Conservation (phyloP, 495 filamentous ascomycete species). For the Hypoxylon perforatum region DNA sequence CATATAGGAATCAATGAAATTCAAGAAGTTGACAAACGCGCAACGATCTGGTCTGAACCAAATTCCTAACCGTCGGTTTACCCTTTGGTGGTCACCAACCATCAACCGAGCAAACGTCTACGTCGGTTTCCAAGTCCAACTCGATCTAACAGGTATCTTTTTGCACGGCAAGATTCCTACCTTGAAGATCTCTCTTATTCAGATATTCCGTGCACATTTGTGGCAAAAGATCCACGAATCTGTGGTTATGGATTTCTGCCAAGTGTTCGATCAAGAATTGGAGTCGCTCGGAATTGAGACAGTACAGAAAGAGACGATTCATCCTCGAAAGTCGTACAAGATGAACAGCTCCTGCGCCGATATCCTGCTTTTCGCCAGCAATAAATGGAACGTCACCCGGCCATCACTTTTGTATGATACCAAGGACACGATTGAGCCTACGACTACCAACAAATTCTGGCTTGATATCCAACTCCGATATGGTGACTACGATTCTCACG, state of each 20-base stretch:
- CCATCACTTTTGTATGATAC: slow-evolving; percentile 95
- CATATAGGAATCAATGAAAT: slow-evolving; percentile 96
- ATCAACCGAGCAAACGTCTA: slow-evolving; percentile 84
- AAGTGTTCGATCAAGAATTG: slow-evolving; percentile 98
- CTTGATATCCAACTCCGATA: slow-evolving; percentile 98
- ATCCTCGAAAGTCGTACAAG: slow-evolving; percentile 99
- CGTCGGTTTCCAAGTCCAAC: slow-evolving; percentile 98
- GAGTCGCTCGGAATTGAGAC: slow-evolving; percentile 97
- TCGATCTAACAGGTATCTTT: slow-evolving; percentile 99
- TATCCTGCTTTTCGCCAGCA: slow-evolving; percentile 95
- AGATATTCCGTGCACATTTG: slow-evolving; percentile 99
- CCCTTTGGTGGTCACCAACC: slow-evolving; percentile 96
- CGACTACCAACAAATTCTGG: slow-evolving; percentile 99
- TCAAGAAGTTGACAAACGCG: slow-evolving; percentile 99
- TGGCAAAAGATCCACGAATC: slow-evolving; percentile 99
- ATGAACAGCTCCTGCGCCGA: slow-evolving; percentile 99
- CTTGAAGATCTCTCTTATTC: slow-evolving; percentile 97
- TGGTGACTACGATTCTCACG: slow-evolving; percentile 98
- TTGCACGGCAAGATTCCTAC: slow-evolving; percentile 99
- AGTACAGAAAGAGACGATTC: slow-evolving; percentile 99
- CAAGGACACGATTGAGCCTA: slow-evolving; percentile 94
- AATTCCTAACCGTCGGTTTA: slow-evolving; percentile 99
- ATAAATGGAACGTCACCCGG: slow-evolving; percentile 98
- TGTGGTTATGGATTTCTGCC: slow-evolving; percentile 98
- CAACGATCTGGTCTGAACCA: slow-evolving; percentile 99